phyloP scores from a whole-genome alignment of 805 yeast genomes.

The Nakazawaea ishiwadae region DNA sequence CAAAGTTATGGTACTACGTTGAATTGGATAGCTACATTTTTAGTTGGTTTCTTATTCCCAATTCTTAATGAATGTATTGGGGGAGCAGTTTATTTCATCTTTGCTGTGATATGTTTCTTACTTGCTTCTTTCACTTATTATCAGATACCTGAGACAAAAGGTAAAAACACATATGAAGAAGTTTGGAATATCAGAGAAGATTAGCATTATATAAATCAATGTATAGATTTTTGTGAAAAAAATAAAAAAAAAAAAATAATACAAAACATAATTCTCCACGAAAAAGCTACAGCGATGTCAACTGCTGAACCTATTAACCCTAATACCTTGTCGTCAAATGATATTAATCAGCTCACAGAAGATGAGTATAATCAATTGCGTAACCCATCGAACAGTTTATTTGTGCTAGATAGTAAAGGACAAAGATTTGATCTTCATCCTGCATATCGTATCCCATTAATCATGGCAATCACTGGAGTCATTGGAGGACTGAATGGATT shows the following conservation, averaged over 20 bases:
- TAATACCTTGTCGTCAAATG: background rate
- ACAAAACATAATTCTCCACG: background rate
- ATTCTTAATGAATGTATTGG: constrained; percentile 60
- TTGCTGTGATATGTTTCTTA: constrained; percentile 51
- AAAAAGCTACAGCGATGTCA: background rate
- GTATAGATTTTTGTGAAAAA: background rate
- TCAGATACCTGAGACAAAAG: constrained; percentile 74
- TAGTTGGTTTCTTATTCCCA: constrained; percentile 81
- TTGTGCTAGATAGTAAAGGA: constrained; percentile 11
- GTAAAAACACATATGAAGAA: constrained; percentile 52
- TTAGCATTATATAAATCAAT: background rate
- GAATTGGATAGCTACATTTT: constrained; percentile 88
- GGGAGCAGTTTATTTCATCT: constrained; percentile 71
- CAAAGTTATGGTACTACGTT: constrained; percentile 90
- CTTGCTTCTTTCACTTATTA: constrained; percentile 43
- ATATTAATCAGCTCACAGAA: constrained; percentile 8
- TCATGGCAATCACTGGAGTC: constrained; percentile 33
- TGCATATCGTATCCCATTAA: constrained; percentile 35
- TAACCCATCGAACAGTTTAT: background rate
- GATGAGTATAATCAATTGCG: constrained; percentile 1
- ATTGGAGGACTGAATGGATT: constrained; percentile 54
- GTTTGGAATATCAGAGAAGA: constrained; percentile 47
- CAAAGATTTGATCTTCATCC: constrained; percentile 50
- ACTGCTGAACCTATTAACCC: background rate
- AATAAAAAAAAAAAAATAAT: background rate